These are phyloP conservation scores for Phylloporus rhodoxanthus DNA, from an alignment of 768 basidiomycete genomes.

Conservation along the genomic window DNA sequence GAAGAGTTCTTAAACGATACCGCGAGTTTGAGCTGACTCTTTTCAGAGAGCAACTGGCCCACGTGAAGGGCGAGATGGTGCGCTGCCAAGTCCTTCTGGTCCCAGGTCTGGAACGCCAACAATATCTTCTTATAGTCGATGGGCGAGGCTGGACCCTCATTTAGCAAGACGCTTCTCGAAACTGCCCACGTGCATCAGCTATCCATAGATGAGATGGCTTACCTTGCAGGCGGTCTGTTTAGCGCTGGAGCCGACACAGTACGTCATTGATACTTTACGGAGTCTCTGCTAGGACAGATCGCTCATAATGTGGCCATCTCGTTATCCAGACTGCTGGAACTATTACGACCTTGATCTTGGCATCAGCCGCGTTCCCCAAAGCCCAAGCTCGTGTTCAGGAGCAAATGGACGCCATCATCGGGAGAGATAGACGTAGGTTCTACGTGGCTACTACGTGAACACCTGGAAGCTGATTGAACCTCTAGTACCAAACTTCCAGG, in stretches of 20 bases:
- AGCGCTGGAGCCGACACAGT: conserved; percentile 56
- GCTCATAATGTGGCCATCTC: not conserved
- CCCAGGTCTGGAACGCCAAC: not conserved
- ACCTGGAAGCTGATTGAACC: not conserved
- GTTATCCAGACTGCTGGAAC: conserved; percentile 39
- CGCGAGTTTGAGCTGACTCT: conserved; percentile 44
- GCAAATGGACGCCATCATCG: conserved; percentile 46
- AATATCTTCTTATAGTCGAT: conserved; percentile 5
- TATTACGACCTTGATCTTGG: conserved; percentile 45
- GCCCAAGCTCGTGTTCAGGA: conserved; percentile 43
- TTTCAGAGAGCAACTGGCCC: conserved; percentile 38
- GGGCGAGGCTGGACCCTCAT: conserved; percentile 25
- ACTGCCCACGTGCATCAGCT: conserved; percentile 43
- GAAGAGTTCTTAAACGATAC: conserved; percentile 23
- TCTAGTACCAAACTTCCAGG: conserved; percentile 32
- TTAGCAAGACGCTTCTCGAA: conserved; percentile 49
- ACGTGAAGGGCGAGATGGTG: conserved; percentile 2
- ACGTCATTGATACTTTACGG: not conserved
- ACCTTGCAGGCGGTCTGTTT: conserved; percentile 55
- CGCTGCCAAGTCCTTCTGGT: not conserved
- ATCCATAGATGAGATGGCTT: conserved; percentile 47
- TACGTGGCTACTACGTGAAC: not conserved
- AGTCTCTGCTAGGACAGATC: not conserved
- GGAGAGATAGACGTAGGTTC: conserved; percentile 25
- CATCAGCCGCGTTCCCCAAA: conserved; percentile 45